Percentiles rank a stretch among this genome's conserved stretches.
phyloP scores from a whole-genome alignment of 495 filamentous ascomycete species.

The Usnea hakonensis region DNA sequence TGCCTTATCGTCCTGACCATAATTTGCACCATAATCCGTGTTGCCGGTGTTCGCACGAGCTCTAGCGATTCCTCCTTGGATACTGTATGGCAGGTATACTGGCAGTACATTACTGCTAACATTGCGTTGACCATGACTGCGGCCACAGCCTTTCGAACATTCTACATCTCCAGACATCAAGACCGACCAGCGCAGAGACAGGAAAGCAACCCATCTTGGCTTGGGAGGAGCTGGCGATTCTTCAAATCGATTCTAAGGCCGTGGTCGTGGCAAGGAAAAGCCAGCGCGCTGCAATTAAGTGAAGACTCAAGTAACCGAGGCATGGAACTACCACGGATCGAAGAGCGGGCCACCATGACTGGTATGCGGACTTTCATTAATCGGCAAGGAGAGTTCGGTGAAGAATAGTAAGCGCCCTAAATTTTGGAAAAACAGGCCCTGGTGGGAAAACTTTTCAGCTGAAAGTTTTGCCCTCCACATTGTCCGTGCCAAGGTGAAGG shows the following conservation, averaged over 20 bases:
- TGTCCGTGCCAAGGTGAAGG: neutral
- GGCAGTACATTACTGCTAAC: slow-evolving; percentile 18
- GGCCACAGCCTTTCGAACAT: slow-evolving; percentile 22
- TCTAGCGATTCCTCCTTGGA: slow-evolving; percentile 10
- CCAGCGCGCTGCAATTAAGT: neutral
- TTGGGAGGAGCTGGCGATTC: slow-evolving; percentile 1
- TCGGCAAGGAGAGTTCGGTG: slow-evolving; percentile 1
- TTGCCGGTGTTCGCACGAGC: slow-evolving; percentile 7
- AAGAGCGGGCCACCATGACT: slow-evolving; percentile 14
- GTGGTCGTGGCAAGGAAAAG: slow-evolving; percentile 6
- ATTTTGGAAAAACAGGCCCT: neutral
- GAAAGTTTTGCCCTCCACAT: neutral
- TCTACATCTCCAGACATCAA: slow-evolving; percentile 15
- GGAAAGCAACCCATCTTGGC: neutral
- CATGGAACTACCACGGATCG: slow-evolving; percentile 3
- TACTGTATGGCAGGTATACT: slow-evolving; percentile 20
- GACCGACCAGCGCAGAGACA: neutral
- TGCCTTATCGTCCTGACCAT: slow-evolving; percentile 22
- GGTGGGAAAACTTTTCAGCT: neutral
- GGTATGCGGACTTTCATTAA: slow-evolving; percentile 20
- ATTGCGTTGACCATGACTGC: slow-evolving; percentile 21
- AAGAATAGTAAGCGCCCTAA: neutral
- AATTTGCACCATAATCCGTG: slow-evolving; percentile 15
- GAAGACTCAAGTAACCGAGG: slow-evolving; percentile 1
- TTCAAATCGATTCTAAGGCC: neutral